A percentile compares a stretch with the other conserved stretches of the same genome.
Conservation (phyloP, 148 eudicot species). For the Fallopia convolvulus region DNA sequence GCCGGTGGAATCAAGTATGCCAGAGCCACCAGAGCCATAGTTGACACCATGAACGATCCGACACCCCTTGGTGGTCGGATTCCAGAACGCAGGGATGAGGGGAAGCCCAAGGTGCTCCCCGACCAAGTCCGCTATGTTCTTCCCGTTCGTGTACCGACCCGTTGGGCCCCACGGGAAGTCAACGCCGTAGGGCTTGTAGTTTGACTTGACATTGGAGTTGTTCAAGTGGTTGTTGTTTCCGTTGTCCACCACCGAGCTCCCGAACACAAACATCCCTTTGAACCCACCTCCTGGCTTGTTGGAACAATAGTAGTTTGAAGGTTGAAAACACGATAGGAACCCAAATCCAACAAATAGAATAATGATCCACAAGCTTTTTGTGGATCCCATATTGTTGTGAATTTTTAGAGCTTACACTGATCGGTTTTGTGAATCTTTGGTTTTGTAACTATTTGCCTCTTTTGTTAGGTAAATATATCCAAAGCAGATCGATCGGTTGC, state of each 20-base stretch:
- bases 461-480: no score
- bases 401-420: not conserved
- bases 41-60: constrained; percentile 25
- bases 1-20: constrained; percentile 31
- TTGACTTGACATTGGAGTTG: constrained; percentile 17
- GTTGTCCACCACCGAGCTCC: constrained; percentile 31
- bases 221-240: constrained; percentile 29
- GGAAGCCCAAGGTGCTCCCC: constrained; percentile 21
- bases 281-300: not conserved
- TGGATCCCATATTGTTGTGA: not conserved
- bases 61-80: constrained; percentile 13
- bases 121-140: constrained; percentile 25
- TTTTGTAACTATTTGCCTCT: no score
- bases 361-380: not conserved
- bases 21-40: constrained; percentile 31
- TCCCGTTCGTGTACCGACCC: constrained; percentile 28
- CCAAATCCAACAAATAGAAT: not conserved
- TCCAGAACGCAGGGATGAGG: constrained; percentile 17
- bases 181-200: constrained; percentile 30
- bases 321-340: not conserved
- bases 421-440: no score
- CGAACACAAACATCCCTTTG: constrained; percentile 31
- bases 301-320: not conserved
- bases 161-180: constrained; percentile 18
- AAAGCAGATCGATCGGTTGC: no score